Evolutionary conservation across 176 grass and related monocot species (phyloP), one percentile per base, ranked within the genome.

Genomic region (Poa annua): DNA sequence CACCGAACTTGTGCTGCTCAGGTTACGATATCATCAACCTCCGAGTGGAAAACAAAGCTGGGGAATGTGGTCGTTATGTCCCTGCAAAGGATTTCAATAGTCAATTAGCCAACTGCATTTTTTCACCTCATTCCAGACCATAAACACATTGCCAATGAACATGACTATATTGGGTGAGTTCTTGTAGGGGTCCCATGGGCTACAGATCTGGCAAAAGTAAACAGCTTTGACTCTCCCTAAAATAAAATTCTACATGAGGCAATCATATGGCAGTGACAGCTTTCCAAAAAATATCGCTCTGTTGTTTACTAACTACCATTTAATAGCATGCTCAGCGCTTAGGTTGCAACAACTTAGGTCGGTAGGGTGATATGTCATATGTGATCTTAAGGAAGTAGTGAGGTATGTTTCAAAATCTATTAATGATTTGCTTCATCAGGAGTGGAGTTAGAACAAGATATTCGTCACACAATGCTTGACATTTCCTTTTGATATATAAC

Each of bases 31-130:
- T 97, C 94, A 5, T 97, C 94, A 6, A 97, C 94, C 84, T 92
- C 88, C 3, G 94, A 97, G 73, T 97, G 90, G 38, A 97, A 94
- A 19, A 90, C 92, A 81, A 97, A 97, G 85, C 88, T 97, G 4
- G 92, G 90, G 78, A 97, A 94, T 85, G 92, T 94, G 16, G 90
- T 97, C 57, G 92, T 97, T 89, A 97, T 97, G 82, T 97, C 94
- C 85, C 94, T 97, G 65, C 8, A 12, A 68, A 5, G 86, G 63
- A 71, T 75, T 83, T 84, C n/a, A 69, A 73, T 62, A 68, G 17
- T 20, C 16, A 1, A 4, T 84, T 70, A 87, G 32, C 34, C 39
- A 66, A 19, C 8, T 80, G 47, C 33, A 38, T 38, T 1, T 16
- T 66, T 67, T 35, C 34, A 67, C 33, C 1, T 14, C 25, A 11